A percentile compares a stretch with the other conserved stretches of the same genome.
Evolutionary conservation across 2,329 filamentous ascomycete species (phyloP).

Genomic region (Leptographium lundbergii): DNA sequence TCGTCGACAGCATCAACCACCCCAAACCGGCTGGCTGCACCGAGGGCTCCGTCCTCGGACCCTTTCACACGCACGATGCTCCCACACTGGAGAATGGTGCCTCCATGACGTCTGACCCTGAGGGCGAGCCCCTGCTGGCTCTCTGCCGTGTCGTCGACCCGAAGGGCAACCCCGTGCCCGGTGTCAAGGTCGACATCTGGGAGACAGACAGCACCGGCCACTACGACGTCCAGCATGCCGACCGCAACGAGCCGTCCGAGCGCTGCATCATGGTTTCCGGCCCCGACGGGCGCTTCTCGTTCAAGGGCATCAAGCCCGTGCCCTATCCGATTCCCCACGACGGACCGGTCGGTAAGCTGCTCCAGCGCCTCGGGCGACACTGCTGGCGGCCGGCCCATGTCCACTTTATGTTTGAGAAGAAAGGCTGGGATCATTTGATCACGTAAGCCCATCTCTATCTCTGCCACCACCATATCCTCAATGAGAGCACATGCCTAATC

Average conservation of each 20-base stretch:
- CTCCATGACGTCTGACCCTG: conserved; percentile 53
- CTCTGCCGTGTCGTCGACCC: conserved; percentile 61
- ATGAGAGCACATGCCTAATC: background rate
- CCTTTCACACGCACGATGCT: conserved; percentile 75
- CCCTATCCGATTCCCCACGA: conserved; percentile 78
- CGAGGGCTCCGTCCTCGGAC: conserved; percentile 69
- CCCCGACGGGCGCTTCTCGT: conserved; percentile 66
- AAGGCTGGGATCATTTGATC: conserved; percentile 66
- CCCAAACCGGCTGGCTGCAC: conserved; percentile 59
- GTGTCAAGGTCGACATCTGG: conserved; percentile 70
- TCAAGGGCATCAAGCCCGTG: conserved; percentile 72
- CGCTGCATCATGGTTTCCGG: conserved; percentile 55
- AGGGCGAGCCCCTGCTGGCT: conserved; percentile 58
- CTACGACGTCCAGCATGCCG: conserved; percentile 69
- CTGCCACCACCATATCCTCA: background rate
- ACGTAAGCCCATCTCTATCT: conserved; percentile 43
- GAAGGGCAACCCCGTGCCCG: conserved; percentile 45
- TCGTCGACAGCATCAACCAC: conserved; percentile 75
- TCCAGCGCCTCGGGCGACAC: conserved; percentile 57
- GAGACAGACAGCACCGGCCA: conserved; percentile 70
- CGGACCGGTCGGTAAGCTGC: conserved; percentile 65
- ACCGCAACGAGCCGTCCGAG: conserved; percentile 53
- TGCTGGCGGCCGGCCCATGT: conserved; percentile 66
- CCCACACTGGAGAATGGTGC: conserved; percentile 41
- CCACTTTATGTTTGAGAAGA: conserved; percentile 82